Conservation (phyloP, 129 eudicot species). For the Tagetes erecta region DNA sequence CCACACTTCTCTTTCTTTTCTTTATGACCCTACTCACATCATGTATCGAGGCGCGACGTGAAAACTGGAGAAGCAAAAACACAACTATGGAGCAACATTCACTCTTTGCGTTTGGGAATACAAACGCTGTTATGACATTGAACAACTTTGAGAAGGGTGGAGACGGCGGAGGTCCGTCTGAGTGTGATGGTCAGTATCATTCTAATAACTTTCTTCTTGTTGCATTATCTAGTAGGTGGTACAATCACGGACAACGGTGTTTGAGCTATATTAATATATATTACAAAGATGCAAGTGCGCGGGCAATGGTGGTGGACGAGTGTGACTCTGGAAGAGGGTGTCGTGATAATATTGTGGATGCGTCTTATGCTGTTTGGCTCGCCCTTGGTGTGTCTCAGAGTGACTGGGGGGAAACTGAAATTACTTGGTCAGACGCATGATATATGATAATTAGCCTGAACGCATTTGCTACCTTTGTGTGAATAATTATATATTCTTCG, state of each 20-base stretch:
- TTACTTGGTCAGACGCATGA: slow-evolving; percentile 34
- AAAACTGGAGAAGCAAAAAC: neutral
- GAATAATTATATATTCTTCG: neutral
- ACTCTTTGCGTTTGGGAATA: neutral
- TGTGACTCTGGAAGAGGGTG: slow-evolving; percentile 12
- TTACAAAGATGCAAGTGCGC: neutral
- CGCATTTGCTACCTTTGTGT: too few relatives aligned
- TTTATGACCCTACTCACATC: neutral
- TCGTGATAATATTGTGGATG: slow-evolving; percentile 26
- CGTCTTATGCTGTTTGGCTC: slow-evolving; percentile 27
- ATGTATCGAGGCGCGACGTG: neutral
- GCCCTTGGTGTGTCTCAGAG: slow-evolving; percentile 17
- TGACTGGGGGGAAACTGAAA: slow-evolving; percentile 23
- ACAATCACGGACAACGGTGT: slow-evolving; percentile 18
- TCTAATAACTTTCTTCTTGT: neutral
- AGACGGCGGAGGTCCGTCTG: slow-evolving; percentile 10
- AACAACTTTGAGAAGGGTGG: slow-evolving; percentile 10
- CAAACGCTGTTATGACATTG: slow-evolving; percentile 8
- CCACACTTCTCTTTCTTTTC: neutral
- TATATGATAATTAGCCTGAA: neutral
- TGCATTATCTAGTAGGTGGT: slow-evolving; percentile 10
- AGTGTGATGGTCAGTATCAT: slow-evolving; percentile 10
- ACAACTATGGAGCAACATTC: neutral
- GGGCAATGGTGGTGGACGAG: slow-evolving; percentile 23
- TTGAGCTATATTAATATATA: slow-evolving; percentile 8